Evolutionary conservation across 2,329 filamentous ascomycete genomes (phyloP).

Genomic region (Paecilomyces sp.): DNA sequence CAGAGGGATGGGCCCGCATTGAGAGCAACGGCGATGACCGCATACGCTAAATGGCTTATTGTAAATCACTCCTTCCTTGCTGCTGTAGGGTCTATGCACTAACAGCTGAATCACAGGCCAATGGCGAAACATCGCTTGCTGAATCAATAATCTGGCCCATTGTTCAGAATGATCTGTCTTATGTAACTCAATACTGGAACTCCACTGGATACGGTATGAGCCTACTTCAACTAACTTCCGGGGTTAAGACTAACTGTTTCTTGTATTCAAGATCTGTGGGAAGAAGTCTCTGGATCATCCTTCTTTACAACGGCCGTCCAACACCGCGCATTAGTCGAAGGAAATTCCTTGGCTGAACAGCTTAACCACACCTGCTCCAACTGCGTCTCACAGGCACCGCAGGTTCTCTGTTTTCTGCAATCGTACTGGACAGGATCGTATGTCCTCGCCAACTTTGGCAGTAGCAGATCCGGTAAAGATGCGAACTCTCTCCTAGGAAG

Average conservation of each 20-base stretch:
- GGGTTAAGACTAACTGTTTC: neutral
- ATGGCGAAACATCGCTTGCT: conserved; percentile 48
- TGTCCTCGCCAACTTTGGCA: conserved; percentile 62
- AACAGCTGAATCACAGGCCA: conserved; percentile 22
- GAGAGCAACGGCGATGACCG: conserved; percentile 25
- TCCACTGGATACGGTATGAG: conserved; percentile 46
- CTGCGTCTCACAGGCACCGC: conserved; percentile 59
- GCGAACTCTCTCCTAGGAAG: conserved; percentile 61
- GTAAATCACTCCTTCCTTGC: conserved; percentile 11
- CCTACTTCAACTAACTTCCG: neutral
- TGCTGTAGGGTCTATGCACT: neutral
- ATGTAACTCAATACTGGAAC: conserved; percentile 67
- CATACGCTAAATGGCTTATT: conserved; percentile 60
- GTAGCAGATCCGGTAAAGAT: conserved; percentile 60
- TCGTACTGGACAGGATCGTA: conserved; percentile 65
- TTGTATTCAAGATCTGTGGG: conserved; percentile 56
- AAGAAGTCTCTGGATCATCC: conserved; percentile 66
- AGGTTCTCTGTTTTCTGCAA: conserved; percentile 66
- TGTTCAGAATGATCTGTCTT: conserved; percentile 65
- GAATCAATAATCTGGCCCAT: conserved; percentile 61
- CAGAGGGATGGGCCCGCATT: conserved; percentile 47
- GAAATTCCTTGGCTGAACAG: conserved; percentile 54
- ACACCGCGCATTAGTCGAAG: conserved; percentile 55
- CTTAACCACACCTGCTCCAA: conserved; percentile 56
- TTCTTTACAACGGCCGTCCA: conserved; percentile 69